These are phyloP conservation scores for Podospora pseudoanserina DNA, from an alignment of 495 filamentous ascomycete genomes.

Conservation along the genomic window DNA sequence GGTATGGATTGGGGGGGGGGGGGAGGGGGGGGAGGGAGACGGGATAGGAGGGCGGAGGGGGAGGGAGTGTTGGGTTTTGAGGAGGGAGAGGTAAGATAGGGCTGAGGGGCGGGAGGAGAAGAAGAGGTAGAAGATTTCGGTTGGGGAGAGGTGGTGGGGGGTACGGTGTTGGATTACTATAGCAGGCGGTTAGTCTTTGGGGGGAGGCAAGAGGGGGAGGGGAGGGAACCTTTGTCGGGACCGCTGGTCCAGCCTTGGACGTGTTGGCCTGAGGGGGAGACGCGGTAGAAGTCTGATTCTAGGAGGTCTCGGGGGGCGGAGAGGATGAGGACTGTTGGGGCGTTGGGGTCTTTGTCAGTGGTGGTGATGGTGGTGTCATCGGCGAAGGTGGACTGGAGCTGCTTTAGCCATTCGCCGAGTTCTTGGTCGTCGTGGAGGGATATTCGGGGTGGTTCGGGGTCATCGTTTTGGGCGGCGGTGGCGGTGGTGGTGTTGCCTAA, in stretches of 20 bases:
- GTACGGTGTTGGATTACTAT: not conserved
- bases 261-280: not conserved
- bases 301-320: constrained; percentile 1
- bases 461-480: not conserved
- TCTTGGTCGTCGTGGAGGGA: constrained; percentile 5
- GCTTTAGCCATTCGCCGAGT: not conserved
- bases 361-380: not conserved
- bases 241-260: not conserved
- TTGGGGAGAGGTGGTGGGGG: not conserved
- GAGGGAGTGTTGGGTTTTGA: not conserved
- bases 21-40: not conserved
- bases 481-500: not conserved
- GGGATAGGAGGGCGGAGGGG: not conserved
- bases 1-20: not conserved
- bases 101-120: not conserved
- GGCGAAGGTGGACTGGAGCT: not conserved
- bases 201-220: not conserved
- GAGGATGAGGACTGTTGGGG: constrained; percentile 1
- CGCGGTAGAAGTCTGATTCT: constrained; percentile 4
- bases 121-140: not conserved
- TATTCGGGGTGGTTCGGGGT: not conserved
- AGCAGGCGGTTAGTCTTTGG: not conserved
- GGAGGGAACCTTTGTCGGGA: not conserved
- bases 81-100: not conserved
- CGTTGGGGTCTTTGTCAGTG: not conserved